A percentile compares a stretch with the other conserved stretches of the same genome.
Conservation (phyloP, 257 asterid genomes). For the Nicotiana obtusifolia region DNA sequence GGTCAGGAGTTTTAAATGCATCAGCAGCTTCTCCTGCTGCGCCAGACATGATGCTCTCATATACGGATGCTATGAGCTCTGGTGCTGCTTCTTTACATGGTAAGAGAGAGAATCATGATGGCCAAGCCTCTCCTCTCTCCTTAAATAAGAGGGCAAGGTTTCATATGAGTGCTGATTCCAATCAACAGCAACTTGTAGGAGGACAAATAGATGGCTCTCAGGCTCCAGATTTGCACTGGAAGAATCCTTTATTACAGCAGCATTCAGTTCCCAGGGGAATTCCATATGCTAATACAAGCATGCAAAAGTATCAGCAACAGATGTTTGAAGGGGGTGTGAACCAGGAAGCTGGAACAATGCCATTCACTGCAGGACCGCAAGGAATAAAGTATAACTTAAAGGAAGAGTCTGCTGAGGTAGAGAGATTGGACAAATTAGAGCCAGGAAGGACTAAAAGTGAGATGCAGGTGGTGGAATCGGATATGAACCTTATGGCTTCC, state of each 20-base stretch:
- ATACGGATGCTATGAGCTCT: constrained; percentile 37
- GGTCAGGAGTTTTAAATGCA: constrained; percentile 49
- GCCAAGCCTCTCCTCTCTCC: constrained; percentile 51
- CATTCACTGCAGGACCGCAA: constrained; percentile 64
- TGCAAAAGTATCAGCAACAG: constrained; percentile 70
- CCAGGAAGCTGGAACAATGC: constrained; percentile 59
- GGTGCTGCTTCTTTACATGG: constrained; percentile 50
- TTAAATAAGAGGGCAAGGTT: constrained; percentile 63
- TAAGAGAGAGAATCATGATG: constrained; percentile 74
- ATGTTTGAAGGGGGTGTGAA: constrained; percentile 59
- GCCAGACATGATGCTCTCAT: constrained; percentile 56
- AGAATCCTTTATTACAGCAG: constrained; percentile 64
- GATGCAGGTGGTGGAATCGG: constrained; percentile 50
- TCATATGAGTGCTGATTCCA: constrained; percentile 44
- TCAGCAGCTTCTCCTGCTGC: constrained; percentile 63
- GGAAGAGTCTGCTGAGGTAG: constrained; percentile 85
- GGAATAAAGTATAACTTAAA: constrained; percentile 73
- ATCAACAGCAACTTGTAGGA: constrained; percentile 51
- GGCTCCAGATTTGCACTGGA: constrained; percentile 76
- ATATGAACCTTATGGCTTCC: constrained; percentile 46
- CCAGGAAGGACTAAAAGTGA: constrained; percentile 36
- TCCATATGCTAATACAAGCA: constrained; percentile 48
- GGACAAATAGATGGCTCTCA: constrained; percentile 56
- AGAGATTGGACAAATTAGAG: constrained; percentile 58
- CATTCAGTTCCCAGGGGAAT: constrained; percentile 51